Percentiles rank a stretch among this genome's conserved stretches.
phyloP scores from a whole-genome alignment of 169 alveolate genomes.

The Theileria sp. region DNA sequence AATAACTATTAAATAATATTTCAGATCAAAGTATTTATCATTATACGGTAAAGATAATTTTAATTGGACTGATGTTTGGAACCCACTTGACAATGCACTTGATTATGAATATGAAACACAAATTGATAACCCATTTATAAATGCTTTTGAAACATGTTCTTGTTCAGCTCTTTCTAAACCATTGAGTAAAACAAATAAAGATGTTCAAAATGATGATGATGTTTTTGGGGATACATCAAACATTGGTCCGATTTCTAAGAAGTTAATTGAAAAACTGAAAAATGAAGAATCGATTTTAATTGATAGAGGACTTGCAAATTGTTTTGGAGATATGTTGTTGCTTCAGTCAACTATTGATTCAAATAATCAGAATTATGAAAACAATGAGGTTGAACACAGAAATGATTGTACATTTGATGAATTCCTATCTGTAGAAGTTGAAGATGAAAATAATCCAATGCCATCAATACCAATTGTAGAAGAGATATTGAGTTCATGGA shows the following conservation, averaged over 20 bases:
- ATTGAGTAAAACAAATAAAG: not conserved
- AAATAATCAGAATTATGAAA: not conserved
- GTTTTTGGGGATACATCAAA: not conserved
- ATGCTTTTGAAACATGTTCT: constrained; percentile 33
- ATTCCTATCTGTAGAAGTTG: not conserved
- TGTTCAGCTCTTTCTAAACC: constrained; percentile 18
- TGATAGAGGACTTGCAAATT: not conserved
- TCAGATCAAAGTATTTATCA: constrained; percentile 31
- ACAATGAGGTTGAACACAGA: not conserved
- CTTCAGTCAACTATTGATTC: not conserved
- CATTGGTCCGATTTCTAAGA: not conserved
- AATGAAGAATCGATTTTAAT: not conserved
- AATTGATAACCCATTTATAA: constrained; percentile 38
- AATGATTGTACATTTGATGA: not conserved
- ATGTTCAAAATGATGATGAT: not conserved
- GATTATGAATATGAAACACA: constrained; percentile 48
- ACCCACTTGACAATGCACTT: constrained; percentile 32
- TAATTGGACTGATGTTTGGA: constrained; percentile 42
- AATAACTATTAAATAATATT: not conserved
- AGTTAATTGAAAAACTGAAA: not conserved
- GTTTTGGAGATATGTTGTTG: not conserved
- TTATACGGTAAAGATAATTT: constrained; percentile 21
- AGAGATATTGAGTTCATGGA: constrained; percentile 10
- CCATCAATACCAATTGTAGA: constrained; percentile 2
- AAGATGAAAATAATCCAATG: not conserved